Evolutionary conservation across 441 rosid genomes (phyloP).

Genomic region (Biscutella laevigata): DNA sequence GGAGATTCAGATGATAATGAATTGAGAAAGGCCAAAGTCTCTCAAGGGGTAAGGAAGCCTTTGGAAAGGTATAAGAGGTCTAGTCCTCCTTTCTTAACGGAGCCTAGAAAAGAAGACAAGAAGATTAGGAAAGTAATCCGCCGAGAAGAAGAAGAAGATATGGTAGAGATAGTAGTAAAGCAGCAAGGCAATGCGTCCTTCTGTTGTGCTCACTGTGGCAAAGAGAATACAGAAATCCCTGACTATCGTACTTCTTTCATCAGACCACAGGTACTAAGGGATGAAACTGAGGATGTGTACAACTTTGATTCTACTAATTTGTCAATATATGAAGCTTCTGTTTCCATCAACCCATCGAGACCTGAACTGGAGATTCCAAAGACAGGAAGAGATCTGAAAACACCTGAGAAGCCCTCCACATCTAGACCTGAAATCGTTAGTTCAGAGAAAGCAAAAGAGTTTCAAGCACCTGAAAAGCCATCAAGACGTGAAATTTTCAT

Average conservation of each 20-base stretch:
- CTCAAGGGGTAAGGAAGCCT: slow-evolving; percentile 2
- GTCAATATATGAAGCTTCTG: slow-evolving; percentile 8
- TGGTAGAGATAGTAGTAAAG: not conserved
- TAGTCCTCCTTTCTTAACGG: slow-evolving; percentile 10
- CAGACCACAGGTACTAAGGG: slow-evolving; percentile 2
- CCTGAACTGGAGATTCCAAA: not conserved
- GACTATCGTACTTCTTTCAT: slow-evolving; percentile 7
- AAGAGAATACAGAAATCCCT: slow-evolving; percentile 14
- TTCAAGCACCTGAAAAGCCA: not conserved
- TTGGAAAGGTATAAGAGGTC: slow-evolving; percentile 12
- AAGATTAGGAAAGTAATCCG: not conserved
- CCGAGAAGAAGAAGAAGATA: not conserved
- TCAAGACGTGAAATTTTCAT: not conserved
- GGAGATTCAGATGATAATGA: slow-evolving; percentile 22
- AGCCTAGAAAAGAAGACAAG: not conserved
- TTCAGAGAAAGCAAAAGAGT: not conserved
- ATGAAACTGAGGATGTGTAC: slow-evolving; percentile 8
- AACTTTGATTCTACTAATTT: slow-evolving; percentile 1
- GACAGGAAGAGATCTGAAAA: not conserved
- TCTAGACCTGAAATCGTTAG: not conserved
- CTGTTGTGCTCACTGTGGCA: slow-evolving; percentile 23
- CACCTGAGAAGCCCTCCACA: not conserved
- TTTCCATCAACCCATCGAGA: slow-evolving; percentile 6
- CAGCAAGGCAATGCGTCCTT: not conserved
- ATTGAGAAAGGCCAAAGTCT: not conserved